These are phyloP conservation scores for Emergomyces pasteurianus DNA, from an alignment of 2,329 filamentous ascomycete species.

Conservation along the genomic window DNA sequence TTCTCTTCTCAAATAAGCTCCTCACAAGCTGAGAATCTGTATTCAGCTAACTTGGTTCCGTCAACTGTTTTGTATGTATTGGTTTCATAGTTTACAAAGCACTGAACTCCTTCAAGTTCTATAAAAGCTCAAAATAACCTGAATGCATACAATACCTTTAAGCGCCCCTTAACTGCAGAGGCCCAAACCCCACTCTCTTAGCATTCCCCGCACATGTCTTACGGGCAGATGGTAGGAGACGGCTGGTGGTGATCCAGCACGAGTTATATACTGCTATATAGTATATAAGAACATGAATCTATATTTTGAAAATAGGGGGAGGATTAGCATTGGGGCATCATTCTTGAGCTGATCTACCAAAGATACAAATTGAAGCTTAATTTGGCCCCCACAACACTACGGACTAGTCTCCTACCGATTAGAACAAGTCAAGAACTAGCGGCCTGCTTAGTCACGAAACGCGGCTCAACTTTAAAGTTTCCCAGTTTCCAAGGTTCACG, in stretches of 20 bases:
- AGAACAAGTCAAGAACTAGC: not conserved
- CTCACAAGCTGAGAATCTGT: not conserved
- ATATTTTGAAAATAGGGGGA: not conserved
- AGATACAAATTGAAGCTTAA: not conserved
- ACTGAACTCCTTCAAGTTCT: not conserved
- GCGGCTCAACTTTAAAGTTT: slow-evolving; percentile 1
- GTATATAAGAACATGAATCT: not conserved
- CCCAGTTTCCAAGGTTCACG: not conserved
- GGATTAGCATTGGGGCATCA: not conserved
- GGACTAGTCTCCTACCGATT: not conserved
- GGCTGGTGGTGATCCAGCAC: too few species aligned
- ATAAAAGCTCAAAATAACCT: not conserved
- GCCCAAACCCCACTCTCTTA: not conserved
- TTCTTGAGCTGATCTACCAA: not conserved
- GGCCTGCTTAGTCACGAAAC: not conserved
- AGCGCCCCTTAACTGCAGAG: not conserved
- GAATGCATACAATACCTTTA: not conserved
- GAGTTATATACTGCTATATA: not conserved
- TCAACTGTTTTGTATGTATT: not conserved
- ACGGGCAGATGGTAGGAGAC: too few species aligned
- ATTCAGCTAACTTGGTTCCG: not conserved
- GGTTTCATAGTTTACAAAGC: not conserved
- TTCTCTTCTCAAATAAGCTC: not conserved
- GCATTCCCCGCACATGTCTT: not conserved
- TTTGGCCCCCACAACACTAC: not conserved